phyloP scores from a whole-genome alignment of 257 asterid genomes.

The Cinchona pubescens region DNA sequence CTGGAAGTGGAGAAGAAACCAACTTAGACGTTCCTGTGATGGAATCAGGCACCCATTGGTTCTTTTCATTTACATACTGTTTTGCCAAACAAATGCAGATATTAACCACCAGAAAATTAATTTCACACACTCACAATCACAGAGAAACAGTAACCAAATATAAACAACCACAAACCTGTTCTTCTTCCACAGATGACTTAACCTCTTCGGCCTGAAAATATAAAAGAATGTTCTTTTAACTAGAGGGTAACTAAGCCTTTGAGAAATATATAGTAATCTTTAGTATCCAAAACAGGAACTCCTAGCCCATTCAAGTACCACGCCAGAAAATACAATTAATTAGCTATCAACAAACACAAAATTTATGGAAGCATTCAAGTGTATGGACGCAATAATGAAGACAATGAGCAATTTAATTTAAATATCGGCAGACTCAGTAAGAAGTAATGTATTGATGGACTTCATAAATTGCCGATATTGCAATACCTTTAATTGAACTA shows the following conservation, averaged over 20 bases:
- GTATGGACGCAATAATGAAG: not conserved
- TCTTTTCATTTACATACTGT: constrained; percentile 30
- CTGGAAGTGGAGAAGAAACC: constrained; percentile 31
- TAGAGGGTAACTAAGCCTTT: not conserved
- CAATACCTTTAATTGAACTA: not conserved
- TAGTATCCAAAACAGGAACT: not conserved
- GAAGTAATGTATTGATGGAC: not conserved
- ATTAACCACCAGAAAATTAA: constrained; percentile 7
- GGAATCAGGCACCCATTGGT: constrained; percentile 23
- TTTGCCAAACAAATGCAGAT: constrained; percentile 29
- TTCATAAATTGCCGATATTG: not conserved
- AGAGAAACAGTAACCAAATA: constrained; percentile 1
- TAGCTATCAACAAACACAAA: not conserved
- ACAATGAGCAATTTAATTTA: not conserved
- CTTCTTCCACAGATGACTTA: not conserved
- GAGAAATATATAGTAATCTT: not conserved
- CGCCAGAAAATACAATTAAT: not conserved
- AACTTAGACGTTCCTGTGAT: constrained; percentile 10
- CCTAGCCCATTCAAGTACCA: not conserved
- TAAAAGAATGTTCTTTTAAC: not conserved
- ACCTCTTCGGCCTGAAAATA: constrained; percentile 12
- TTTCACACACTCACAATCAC: no score
- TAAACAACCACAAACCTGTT: constrained; percentile 17
- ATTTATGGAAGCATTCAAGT: not conserved
- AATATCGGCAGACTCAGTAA: not conserved